Percentiles rank a stretch among this genome's conserved stretches.
Evolutionary conservation across 129 eudicot species (phyloP).

Genomic region (Calendula officinalis): DNA sequence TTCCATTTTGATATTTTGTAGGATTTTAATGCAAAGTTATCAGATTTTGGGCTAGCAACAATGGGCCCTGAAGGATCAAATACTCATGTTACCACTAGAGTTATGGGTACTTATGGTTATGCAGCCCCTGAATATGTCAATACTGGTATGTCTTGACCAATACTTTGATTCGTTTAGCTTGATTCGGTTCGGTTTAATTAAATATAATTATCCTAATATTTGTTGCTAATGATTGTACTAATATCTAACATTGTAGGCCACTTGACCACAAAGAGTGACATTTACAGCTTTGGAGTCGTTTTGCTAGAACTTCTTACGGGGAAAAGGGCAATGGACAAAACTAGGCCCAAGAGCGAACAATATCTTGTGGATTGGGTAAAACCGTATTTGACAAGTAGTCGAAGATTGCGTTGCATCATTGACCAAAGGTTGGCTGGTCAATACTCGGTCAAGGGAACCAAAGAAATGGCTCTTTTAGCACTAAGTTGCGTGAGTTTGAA

Average conservation of each 20-base stretch:
- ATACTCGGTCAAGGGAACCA: conserved; percentile 78
- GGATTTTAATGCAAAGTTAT: conserved; percentile 84
- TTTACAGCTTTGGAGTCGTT: conserved; percentile 92
- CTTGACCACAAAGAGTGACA: conserved; percentile 82
- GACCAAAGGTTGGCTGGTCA: conserved; percentile 85
- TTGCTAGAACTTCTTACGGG: conserved; percentile 81
- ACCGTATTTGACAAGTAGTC: conserved; percentile 69
- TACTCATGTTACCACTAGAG: conserved; percentile 83
- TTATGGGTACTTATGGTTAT: conserved; percentile 91
- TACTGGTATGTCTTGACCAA: conserved; percentile 48
- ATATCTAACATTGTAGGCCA: conserved; percentile 54
- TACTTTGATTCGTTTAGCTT: neutral
- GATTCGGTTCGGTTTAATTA: neutral
- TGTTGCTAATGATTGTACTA: neutral
- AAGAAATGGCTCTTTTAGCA: conserved; percentile 72
- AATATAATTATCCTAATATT: neutral
- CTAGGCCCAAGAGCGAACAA: conserved; percentile 63
- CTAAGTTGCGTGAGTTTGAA: conserved; percentile 69
- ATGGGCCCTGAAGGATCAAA: conserved; percentile 95
- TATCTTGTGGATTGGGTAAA: conserved; percentile 80
- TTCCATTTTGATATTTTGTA: neutral
- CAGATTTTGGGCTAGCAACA: conserved; percentile 83
- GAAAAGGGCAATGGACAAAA: conserved; percentile 79
- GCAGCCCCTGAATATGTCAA: conserved; percentile 92
- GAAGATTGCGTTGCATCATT: conserved; percentile 63